Percentiles rank a stretch among this genome's conserved stretches.
Conservation (phyloP, 495 filamentous ascomycete species). For the Penicillium nucicola region DNA sequence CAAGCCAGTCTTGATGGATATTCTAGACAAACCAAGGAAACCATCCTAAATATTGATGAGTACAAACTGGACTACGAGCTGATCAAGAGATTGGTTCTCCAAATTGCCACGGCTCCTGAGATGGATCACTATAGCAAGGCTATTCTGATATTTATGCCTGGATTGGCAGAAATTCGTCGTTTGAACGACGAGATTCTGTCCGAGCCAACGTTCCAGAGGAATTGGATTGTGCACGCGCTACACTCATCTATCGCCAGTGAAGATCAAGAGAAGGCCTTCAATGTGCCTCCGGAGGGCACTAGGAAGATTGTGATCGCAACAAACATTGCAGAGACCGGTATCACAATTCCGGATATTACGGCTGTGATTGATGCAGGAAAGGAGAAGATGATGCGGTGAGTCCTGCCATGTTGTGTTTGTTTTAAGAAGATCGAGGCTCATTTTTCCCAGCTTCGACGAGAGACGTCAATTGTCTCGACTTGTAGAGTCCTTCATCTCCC, state of each 20-base stretch:
- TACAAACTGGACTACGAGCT: constrained; percentile 84
- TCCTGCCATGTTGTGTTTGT: constrained; percentile 4
- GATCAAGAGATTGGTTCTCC: constrained; percentile 68
- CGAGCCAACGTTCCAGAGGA: constrained; percentile 62
- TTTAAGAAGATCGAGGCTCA: too few relatives aligned
- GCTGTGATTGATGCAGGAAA: constrained; percentile 94
- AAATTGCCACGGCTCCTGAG: constrained; percentile 62
- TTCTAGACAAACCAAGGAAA: constrained; percentile 67
- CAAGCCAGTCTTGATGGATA: constrained; percentile 61
- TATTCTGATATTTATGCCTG: constrained; percentile 90
- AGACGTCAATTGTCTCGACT: constrained; percentile 83
- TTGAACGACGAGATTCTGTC: constrained; percentile 77
- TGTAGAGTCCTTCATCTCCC: constrained; percentile 88
- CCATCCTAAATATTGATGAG: constrained; percentile 74
- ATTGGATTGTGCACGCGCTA: constrained; percentile 80
- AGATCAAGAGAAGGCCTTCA: constrained; percentile 89
- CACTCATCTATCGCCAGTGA: constrained; percentile 96
- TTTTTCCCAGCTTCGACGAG: constrained; percentile 65
- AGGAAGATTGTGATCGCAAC: constrained; percentile 93
- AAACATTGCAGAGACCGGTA: constrained; percentile 96
- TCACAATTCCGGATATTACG: constrained; percentile 95
- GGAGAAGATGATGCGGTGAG: constrained; percentile 83
- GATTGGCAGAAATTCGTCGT: constrained; percentile 87
- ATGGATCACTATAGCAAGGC: constrained; percentile 78
- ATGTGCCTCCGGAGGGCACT: constrained; percentile 72